Base-by-base conservation (phyloP, 345 rosid species). In the Acer negundo region DNA sequence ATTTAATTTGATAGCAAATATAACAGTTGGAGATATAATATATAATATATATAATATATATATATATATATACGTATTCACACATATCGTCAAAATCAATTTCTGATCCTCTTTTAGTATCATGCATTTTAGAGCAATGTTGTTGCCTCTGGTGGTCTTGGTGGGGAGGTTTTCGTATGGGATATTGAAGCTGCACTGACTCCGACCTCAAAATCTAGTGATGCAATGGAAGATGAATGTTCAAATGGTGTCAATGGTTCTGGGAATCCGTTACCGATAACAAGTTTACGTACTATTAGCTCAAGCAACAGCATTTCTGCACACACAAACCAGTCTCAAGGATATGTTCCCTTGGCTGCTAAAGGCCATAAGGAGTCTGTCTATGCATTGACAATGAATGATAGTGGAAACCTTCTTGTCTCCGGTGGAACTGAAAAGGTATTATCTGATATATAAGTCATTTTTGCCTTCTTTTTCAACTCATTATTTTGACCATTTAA, bases 371-470 rank as follows among this genome's bases (percentile, higher is more conserved):
- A 97, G 85, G 99, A 97, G 89, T 97, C 99, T 1, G 99, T 94
- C 80, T 97, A 97, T 87, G 98, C 99, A 59, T 86, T 97, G 87
- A 97, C 96, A 69, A 93, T 94, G 98, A 97, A 93, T 89, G 94
- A 89, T 81, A 88, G 88, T 72, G 98, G 97, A 76, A 82, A 90
- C 56, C 82, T 90, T 87, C 99, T 97, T 76, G 97, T 97, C 67
- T 97, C 99, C 78, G 99, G 99, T 83, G 99, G 99, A 77, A 97
- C 98, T 24, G 98, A 97, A 88, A 94, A 94, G 98, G 98, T 94
- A 89, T 75, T 56, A 23, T 79, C 35, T 62, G 51, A 10, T 68
- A 3, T 75, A 24, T 68, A 8, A 20, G n/a, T 59, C 4, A 72
- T 74, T 74, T 26, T 7, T 42, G 20, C 19, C 55, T 70, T 71